Evolutionary conservation across 2,329 filamentous ascomycete species (phyloP), one percentile per base, ranked within the genome.

Genomic region (Proliferodiscus dingleyae): DNA sequence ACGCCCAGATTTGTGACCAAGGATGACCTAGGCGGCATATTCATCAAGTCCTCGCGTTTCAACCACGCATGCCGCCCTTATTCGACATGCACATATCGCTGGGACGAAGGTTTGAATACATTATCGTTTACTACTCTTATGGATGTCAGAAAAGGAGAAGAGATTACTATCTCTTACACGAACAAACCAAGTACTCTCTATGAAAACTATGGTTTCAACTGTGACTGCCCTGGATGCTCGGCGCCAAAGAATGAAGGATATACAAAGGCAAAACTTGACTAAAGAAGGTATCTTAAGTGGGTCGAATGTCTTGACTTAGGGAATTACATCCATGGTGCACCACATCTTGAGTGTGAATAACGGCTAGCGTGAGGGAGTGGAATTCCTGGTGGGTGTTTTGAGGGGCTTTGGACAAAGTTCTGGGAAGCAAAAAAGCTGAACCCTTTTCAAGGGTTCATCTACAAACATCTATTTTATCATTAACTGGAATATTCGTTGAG

Each of bases 61-160:
- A 82, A 82, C 56, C 78, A 82, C 56, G 71, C 76, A 0, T 82
- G 78, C 55, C 47, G 53, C 2, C 65, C 68, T 0, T 59, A 71
- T 34, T 57, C 78, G 21, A 52, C 62, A 2, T 80, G 74, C 54
- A 52, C 37, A 1, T 77, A 69, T 52, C 19, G 5, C 2, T 60
- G 47, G 29, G 66, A 74, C 41, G 5, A 40, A 0, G 32, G 45
- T 0, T 46, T 52, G 1, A 51, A 62, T 5, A 58, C 63, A 3
- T 68, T 82, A 26, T 59, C 66, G 1, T 64, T 80, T 48, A 63
- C 60, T 1, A 64, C 72, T 2, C 57, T 56, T 7, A 59, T 54
- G 2, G 58, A 66, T 1, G 62, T 78, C 7, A 40, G 52, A 0
- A 61, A 64, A 0, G 76, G 74, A 0, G 58, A 69, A 6, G 77